Evolutionary conservation across 805 yeast genomes (phyloP), one percentile per base, ranked within the genome.

Genomic region (Wickerhamomyces bovis): DNA sequence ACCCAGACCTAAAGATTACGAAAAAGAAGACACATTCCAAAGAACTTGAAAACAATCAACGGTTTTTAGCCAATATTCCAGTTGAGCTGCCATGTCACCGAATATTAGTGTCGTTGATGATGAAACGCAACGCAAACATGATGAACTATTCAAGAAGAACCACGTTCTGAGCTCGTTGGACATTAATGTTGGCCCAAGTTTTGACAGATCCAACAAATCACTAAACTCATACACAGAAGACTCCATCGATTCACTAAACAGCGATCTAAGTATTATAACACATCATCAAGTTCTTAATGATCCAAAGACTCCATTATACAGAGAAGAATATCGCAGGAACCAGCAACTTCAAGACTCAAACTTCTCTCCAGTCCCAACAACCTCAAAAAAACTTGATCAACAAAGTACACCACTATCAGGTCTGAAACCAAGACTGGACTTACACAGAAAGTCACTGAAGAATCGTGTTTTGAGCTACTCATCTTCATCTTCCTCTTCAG

Each of bases 251-350:
- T 35, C 51, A 4, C 8, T 42, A 25, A 25, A 36, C 21, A 42
- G 42, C 2, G 39, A 53, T 18, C 19, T 59, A 3, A 51, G 60
- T 6, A 57, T 54, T 3, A 42, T 59, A 10, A 47, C 53, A 8
- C 52, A 49, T 25, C 12, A 42, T 1, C 48, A 55, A 12, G 54
- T 59, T 21, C 53, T 43, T 9, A 53, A 54, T 39, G 53, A 59
- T 30, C 63, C 63, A n/a, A 52, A 56, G 38, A 59, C 63, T 1
- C 63, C 63, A 0, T 23, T 36, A 11, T 39, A 45, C 25, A 50
- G 63, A 43, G 51, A 50, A 12, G 52, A 53, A 43, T 53, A 39
- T 43, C 30, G 41, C 3, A 44, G 42, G 4, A 43, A 39, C 41
- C 20, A 36, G 19, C 39, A 36, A 35, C 35, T 31, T 6, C 26